phyloP scores from a whole-genome alignment of 148 eudicot species.

The Persicaria tinctoria region DNA sequence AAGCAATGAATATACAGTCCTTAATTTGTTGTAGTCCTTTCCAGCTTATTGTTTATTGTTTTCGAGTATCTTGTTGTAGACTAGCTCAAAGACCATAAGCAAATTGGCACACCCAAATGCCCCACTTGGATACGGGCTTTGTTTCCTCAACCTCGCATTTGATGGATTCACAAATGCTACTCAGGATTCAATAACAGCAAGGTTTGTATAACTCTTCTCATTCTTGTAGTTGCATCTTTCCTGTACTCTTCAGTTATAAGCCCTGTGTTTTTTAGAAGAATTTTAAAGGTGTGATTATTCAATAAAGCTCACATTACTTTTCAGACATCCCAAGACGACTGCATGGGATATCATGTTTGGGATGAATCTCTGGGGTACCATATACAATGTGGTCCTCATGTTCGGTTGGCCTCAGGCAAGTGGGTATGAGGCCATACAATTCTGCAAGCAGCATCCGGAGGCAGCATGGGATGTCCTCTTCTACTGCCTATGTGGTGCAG shows the following conservation, averaged over 20 bases:
- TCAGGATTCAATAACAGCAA: constrained; percentile 84
- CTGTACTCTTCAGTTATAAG: background rate
- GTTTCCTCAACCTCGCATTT: constrained; percentile 89
- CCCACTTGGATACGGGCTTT: constrained; percentile 88
- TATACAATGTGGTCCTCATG: constrained; percentile 82
- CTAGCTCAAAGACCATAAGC: constrained; percentile 89
- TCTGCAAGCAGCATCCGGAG: constrained; percentile 87
- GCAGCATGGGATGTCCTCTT: constrained; percentile 93
- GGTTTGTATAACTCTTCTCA: constrained; percentile 28
- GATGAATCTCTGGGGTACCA: constrained; percentile 96
- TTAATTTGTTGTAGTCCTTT: background rate
- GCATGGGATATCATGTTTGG: constrained; percentile 99
- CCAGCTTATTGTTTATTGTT: background rate
- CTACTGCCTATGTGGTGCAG: constrained; percentile 90
- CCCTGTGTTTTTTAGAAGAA: background rate
- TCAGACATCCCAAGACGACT: constrained; percentile 85
- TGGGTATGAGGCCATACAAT: constrained; percentile 75
- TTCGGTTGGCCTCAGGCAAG: constrained; percentile 92
- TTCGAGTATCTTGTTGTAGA: constrained; percentile 25
- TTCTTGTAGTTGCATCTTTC: background rate
- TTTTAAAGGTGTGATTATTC: background rate
- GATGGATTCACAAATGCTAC: constrained; percentile 99
- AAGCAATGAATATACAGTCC: background rate
- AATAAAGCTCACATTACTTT: background rate
- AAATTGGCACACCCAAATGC: constrained; percentile 91